Evolutionary conservation across 1,139 yeast genomes (phyloP).

Genomic region (Blastobotrys ciferrii): DNA sequence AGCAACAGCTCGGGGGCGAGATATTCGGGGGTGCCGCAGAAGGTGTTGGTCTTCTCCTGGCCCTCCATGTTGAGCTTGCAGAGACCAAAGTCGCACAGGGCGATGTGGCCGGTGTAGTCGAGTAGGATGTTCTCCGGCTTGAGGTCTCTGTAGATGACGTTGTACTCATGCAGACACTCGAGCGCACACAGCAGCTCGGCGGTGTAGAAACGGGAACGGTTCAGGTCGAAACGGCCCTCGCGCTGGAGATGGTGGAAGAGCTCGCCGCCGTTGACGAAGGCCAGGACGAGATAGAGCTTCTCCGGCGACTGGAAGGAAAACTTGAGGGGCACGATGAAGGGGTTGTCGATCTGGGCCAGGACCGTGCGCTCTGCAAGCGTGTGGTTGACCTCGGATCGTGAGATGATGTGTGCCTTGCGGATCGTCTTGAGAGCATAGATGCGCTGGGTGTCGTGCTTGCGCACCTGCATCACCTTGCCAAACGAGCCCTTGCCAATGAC

Average conservation of each 20-base stretch:
- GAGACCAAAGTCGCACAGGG: conserved; percentile 93
- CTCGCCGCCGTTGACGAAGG: conserved; percentile 97
- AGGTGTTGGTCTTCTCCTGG: conserved; percentile 86
- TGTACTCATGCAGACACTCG: conserved; percentile 84
- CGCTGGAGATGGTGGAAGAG: conserved; percentile 90
- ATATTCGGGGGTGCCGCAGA: conserved; percentile 96
- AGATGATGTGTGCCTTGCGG: conserved; percentile 89
- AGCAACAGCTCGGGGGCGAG: conserved; percentile 90
- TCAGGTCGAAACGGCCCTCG: conserved; percentile 85
- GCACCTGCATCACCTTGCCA: conserved; percentile 98
- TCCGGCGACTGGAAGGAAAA: conserved; percentile 96
- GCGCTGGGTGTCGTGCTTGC: conserved; percentile 90
- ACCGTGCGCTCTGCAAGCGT: conserved; percentile 96
- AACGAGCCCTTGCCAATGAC: conserved; percentile 97
- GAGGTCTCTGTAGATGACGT: conserved; percentile 90
- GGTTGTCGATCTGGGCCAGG: conserved; percentile 86
- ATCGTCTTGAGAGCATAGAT: conserved; percentile 92
- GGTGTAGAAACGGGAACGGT: conserved; percentile 87
- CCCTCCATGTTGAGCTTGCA: conserved; percentile 92
- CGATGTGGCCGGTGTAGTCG: conserved; percentile 96
- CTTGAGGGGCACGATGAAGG: conserved; percentile 97
- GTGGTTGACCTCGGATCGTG: conserved; percentile 92
- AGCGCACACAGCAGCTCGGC: conserved; percentile 91
- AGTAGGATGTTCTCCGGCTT: conserved; percentile 93
- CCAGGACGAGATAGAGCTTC: conserved; percentile 82